Percentiles rank a stretch among this genome's conserved stretches.
Conservation (phyloP, 2,329 filamentous ascomycete species). For the Tolypocladium amazonense region DNA sequence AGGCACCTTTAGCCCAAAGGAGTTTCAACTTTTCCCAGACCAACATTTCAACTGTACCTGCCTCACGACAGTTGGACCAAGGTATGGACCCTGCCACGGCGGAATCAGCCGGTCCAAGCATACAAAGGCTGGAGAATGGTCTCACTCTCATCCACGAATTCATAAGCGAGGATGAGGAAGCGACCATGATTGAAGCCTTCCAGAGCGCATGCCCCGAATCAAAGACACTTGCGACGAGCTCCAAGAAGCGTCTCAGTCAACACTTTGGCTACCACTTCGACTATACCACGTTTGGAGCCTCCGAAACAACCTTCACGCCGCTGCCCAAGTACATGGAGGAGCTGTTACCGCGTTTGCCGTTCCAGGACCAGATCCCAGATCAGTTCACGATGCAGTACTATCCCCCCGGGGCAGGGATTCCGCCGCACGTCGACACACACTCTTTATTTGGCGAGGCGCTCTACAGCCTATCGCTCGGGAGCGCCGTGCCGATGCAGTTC, state of each 20-base stretch:
- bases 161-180: not conserved
- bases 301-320: slow-evolving; percentile 31
- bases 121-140: not conserved
- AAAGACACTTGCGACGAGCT: not conserved
- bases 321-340: slow-evolving; percentile 41
- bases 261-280: slow-evolving; percentile 48
- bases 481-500: slow-evolving; percentile 1
- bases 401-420: slow-evolving; percentile 47
- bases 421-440: slow-evolving; percentile 51
- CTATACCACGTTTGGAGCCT: slow-evolving; percentile 48
- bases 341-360: slow-evolving; percentile 27
- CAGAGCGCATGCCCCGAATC: not conserved
- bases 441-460: slow-evolving; percentile 2
- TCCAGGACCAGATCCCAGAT: slow-evolving; percentile 34
- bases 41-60: not conserved
- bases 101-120: not conserved
- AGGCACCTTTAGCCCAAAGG: not conserved
- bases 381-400: slow-evolving; percentile 53
- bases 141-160: not conserved
- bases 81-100: not conserved
- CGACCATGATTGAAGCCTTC: not conserved
- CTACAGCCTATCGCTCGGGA: slow-evolving; percentile 2
- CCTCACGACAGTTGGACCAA: not conserved
- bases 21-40: not conserved
- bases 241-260: not conserved